These are phyloP conservation scores for Chionographis japonica DNA, from an alignment of 106 monocot species.

Conservation along the genomic window DNA sequence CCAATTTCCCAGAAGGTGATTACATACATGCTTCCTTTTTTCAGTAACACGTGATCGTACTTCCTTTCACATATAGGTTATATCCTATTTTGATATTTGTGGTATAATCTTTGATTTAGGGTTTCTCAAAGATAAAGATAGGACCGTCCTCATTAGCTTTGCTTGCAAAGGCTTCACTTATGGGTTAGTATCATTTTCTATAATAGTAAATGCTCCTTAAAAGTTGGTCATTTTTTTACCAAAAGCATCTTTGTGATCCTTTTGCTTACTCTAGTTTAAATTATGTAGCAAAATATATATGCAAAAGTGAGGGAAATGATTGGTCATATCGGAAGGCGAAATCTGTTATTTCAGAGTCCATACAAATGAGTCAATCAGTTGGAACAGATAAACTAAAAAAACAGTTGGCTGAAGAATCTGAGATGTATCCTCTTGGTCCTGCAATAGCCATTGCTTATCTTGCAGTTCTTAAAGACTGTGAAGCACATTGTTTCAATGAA, in stretches of 20 bases:
- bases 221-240: conserved; percentile 2
- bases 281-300: conserved; percentile 68
- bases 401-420: conserved; percentile 45
- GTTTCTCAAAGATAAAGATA: conserved; percentile 74
- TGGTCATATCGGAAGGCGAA: conserved; percentile 78
- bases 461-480: conserved; percentile 77
- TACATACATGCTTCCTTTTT: background rate
- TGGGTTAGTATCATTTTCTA: conserved; percentile 44
- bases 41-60: background rate
- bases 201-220: background rate
- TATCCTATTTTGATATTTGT: conserved; percentile 3
- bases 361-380: conserved; percentile 77
- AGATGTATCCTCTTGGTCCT: conserved; percentile 60
- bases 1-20: conserved; percentile 72
- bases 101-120: conserved; percentile 31
- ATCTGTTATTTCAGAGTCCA: conserved; percentile 65
- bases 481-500: conserved; percentile 72
- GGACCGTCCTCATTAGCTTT: conserved; percentile 78
- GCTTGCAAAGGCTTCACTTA: conserved; percentile 79
- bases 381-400: conserved; percentile 59
- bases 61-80: background rate
- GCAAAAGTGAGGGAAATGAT: conserved; percentile 61
- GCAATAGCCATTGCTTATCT: conserved; percentile 71
- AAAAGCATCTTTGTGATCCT: background rate
- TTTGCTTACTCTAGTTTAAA: background rate